Base-by-base conservation (phyloP, 2,329 filamentous ascomycete genomes). In the Fusarium veterinarium region DNA sequence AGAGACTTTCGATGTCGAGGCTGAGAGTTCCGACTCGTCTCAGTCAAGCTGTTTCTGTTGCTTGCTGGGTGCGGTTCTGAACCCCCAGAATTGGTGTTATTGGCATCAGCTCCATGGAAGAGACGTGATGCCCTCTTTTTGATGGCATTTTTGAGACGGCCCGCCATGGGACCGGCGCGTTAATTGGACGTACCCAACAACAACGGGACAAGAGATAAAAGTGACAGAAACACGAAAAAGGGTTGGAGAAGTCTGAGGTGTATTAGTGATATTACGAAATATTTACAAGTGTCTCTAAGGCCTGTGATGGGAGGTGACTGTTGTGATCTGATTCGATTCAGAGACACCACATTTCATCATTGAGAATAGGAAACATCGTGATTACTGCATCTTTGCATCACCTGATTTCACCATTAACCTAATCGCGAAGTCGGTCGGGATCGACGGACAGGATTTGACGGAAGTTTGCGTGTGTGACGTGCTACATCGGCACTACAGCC, bases 111-210 rank as follows among this genome's bases (percentile, higher is more conserved):
- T 52, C 57, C 38, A 40, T 63, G 56, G 14, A 72, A 67, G 25
- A 76, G 62, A 23, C 73, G 73, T 23, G 65, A 73, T 62, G 60
- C 59, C 58, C 71, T 49, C 62, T 67, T 76, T 49, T 65, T 72
- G 71, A 76, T 59, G 51, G 59, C 55, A 64, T 67, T 48, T 46
- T 67, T 76, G 42, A 75, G 42, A 33, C 71, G 64, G 49, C 51
- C 37, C 51, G 74, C 68, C 72, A 73, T 68, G 31, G 30, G 60
- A 56, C 23, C 30, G 38, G 30, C n/a, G 49, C n/a, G 40, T 60
- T 51, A 44, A 28, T 55, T 23, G 53, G 23, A 25, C 12, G 25
- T 55, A 19, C 20, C 28, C 30, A 37, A 44, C 33, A 33, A 30
- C n/a, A 31, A 42, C 16, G 25, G 33, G 28, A 44, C 9, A n/a